Base-by-base conservation (phyloP, 1,284 basidiomycete genomes). In the Ustilago shanxiensis region DNA sequence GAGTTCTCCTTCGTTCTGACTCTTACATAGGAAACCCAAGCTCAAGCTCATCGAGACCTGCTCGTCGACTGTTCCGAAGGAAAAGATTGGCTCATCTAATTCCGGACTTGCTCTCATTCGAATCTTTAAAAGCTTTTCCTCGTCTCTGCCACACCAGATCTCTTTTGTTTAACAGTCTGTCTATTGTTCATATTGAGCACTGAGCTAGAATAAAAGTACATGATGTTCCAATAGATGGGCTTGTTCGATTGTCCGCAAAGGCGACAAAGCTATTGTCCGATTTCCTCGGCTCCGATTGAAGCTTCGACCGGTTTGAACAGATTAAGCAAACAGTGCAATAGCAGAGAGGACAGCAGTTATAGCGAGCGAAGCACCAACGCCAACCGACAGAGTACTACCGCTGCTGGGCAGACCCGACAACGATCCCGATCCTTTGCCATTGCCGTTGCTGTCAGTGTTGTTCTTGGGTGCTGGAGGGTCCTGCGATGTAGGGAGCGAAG, bases 401-500 rank as follows among this genome's bases (percentile, higher is more conserved):
- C 62, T 51, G 39, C 24, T 50, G 16, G 55, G 28, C 50, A 24
- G 24, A 6, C 47, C 47, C n/a, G 47, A 26, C 10, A 49, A 22
- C 45, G 28, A 24, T n/a, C 58, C 57, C 6, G 60, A 35, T 53
- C 51, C 60, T 13, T 60, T 60, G 7, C 33, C 26, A 11, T 50
- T 47, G 51, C 51, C 49, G 50, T 51, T 60, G 24, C 2, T 56
- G 52, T 66, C 66, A 37, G 65, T 53, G 50, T 51, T 60, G 24
- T 4, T 56, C 56, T 66, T 70, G 44, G 65, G 56, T 10, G 59
- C 57, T 1, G 72, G 72, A 8, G 72, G 63, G 37, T 67, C 67
- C 53, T 67, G 67, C 49, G 72, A 70, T 41, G 67, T 58, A 0
- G 73, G 73, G 9, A 76, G 60, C n/a, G 51, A n/a, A 10, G 66